Base-by-base conservation (phyloP, 371 early-diverging fungal genomes). In the Dinochytrium kinnereticum region DNA sequence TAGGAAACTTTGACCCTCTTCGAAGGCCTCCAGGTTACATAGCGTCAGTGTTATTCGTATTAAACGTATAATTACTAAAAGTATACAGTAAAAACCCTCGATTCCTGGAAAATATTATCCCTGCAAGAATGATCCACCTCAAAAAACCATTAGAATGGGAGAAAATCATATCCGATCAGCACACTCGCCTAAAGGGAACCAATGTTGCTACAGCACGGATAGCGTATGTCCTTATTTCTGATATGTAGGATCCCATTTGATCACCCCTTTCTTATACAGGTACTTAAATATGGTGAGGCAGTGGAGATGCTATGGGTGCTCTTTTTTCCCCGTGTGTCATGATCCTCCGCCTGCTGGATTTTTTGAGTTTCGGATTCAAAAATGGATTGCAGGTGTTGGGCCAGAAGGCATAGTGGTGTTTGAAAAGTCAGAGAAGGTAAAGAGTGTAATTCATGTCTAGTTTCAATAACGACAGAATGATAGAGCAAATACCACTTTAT, bases 261-360 rank as follows among this genome's bases (percentile, higher is more conserved):
- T 50, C 33, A 53, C 51, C 1, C 2, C 10, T 38, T 40, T 30
- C 38, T 26, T 24, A 24, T 53, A 24, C 40, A 82, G 83, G 51
- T 83, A 78, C 55, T 71, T 86, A 36, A 78, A 82, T 36, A 70
- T 76, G 24, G 78, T 78, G 0, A 70, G 86, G 15, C 59, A 74
- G 39, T 80, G 78, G 79, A 74, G 80, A 1, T 82, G 80, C 50
- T 84, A 86, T 51, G 86, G 86, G 15, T 78, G 81, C 68, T 73
- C 80, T 0, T 84, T 84, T 51, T 86, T 86, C 69, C 86, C 86
- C 1, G 76, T 74, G 31, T 82, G 82, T 39, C 51, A 71, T 21
- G 82, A 83, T 21, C 49, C 75, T 0, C 86, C 86, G 0, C 86
- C 86, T 1, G 81, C 77, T n/a, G 86, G 84, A 34, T 86, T 81